Percentiles rank a stretch among this genome's conserved stretches.
phyloP scores from a whole-genome alignment of 2,329 filamentous ascomycete genomes.

The Aspergillus pseudonomiae region DNA sequence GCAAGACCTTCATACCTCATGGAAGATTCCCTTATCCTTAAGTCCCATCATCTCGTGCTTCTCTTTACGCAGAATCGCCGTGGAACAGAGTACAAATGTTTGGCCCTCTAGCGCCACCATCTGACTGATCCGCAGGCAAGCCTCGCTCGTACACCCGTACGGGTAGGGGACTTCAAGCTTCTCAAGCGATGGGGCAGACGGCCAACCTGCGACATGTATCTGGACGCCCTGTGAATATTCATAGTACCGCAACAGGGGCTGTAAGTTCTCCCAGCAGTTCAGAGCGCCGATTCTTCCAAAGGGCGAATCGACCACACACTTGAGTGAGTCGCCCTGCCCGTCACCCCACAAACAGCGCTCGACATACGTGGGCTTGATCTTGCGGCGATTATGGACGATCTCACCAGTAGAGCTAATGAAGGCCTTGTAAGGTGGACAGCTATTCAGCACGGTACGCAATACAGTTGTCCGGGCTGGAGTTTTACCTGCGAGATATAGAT shows the following conservation, averaged over 20 bases:
- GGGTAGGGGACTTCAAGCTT: constrained; percentile 1
- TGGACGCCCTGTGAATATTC: neutral
- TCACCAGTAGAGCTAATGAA: neutral
- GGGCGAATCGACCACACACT: neutral
- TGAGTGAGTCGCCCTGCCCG: neutral
- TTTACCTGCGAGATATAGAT: too few relatives aligned
- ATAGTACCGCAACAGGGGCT: neutral
- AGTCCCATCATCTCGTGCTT: constrained; percentile 23
- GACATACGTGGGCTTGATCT: neutral
- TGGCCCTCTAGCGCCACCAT: constrained; percentile 51
- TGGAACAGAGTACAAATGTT: constrained; percentile 41
- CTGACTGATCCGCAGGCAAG: constrained; percentile 29
- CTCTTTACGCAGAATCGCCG: neutral
- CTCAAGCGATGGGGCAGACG: neutral
- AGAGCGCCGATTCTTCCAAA: neutral
- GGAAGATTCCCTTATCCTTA: neutral
- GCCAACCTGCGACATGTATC: neutral
- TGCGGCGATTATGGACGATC: neutral
- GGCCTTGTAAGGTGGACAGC: neutral
- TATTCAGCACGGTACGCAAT: too few relatives aligned
- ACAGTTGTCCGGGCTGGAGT: too few relatives aligned
- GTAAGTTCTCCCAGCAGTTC: neutral
- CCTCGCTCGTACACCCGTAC: constrained; percentile 7
- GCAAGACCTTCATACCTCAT: neutral
- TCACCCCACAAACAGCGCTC: neutral